Percentiles rank a stretch among this genome's conserved stretches.
Evolutionary conservation across 768 basidiomycete genomes (phyloP).

Genomic region (Calvatia gigantea): DNA sequence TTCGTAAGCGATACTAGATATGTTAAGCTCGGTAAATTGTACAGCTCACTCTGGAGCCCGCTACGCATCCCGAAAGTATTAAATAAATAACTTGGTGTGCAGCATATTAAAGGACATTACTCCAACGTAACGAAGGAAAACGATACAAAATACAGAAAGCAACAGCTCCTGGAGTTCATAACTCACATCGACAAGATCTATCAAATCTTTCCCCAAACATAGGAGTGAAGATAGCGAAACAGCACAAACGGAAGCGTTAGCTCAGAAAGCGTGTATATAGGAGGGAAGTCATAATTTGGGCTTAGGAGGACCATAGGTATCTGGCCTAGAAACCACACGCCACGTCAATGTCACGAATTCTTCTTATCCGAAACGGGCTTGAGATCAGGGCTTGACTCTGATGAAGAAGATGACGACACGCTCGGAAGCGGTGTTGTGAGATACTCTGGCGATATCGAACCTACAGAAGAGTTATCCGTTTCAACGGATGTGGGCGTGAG

Average conservation of each 20-base stretch:
- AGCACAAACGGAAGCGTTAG: background rate
- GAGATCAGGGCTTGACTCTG: constrained; percentile 19
- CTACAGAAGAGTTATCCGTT: constrained; percentile 15
- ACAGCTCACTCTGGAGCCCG: no score
- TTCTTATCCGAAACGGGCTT: constrained; percentile 20
- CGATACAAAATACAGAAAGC: background rate
- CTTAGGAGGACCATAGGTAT: background rate
- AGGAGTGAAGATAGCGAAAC: background rate
- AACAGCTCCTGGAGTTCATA: background rate
- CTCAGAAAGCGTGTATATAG: background rate
- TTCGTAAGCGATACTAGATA: background rate
- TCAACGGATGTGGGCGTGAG: constrained; percentile 24
- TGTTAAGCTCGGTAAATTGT: no score
- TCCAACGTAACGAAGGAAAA: background rate
- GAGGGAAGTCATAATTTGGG: background rate
- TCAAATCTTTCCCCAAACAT: background rate
- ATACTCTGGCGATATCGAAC: constrained; percentile 8
- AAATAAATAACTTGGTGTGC: background rate
- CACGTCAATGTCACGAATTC: constrained; percentile 17
- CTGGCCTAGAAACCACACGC: background rate
- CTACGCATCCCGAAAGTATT: background rate
- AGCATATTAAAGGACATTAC: background rate
- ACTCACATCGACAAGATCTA: background rate
- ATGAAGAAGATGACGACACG: constrained; percentile 3
- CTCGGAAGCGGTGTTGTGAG: background rate